Conservation (phyloP, 176 grass and related monocot genomes). For the Carex cristatella region DNA sequence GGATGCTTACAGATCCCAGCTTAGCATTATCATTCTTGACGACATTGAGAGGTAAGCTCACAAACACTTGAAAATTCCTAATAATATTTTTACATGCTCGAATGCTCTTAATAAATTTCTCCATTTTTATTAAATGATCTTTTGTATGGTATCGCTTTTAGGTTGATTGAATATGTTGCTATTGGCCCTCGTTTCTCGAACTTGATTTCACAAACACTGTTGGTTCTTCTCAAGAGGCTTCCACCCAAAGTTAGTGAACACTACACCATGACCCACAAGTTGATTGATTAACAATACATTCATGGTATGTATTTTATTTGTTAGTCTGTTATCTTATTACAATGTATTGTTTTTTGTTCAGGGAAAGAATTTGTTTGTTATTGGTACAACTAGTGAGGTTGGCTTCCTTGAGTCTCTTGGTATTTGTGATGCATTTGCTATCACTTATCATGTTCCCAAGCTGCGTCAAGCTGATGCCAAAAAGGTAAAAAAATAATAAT, state of each 20-base stretch:
- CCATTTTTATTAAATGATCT: neutral
- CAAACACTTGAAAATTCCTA: neutral
- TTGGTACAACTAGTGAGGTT: constrained; percentile 76
- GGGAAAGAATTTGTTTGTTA: constrained; percentile 73
- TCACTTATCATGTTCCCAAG: constrained; percentile 87
- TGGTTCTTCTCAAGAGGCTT: constrained; percentile 86
- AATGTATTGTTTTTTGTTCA: constrained; percentile 21
- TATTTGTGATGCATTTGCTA: constrained; percentile 84
- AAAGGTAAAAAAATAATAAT: constrained; percentile 51
- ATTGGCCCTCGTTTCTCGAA: constrained; percentile 94
- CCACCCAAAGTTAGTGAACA: constrained; percentile 64
- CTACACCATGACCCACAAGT: neutral
- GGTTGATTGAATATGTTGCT: constrained; percentile 93
- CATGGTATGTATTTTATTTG: neutral
- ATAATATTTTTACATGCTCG: neutral
- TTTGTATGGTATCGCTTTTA: constrained; percentile 29
- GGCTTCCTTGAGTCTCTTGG: constrained; percentile 88
- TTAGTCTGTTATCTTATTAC: neutral
- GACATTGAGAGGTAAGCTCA: constrained; percentile 62
- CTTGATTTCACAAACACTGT: constrained; percentile 74
- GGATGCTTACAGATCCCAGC: constrained; percentile 97
- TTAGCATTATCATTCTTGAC: constrained; percentile 97
- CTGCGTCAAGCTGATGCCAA: constrained; percentile 73
- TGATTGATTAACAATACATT: neutral
- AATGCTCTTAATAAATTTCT: neutral